Evolutionary conservation across 2,329 filamentous ascomycete genomes (phyloP).

Genomic region (Pseudogymnoascus sp.): DNA sequence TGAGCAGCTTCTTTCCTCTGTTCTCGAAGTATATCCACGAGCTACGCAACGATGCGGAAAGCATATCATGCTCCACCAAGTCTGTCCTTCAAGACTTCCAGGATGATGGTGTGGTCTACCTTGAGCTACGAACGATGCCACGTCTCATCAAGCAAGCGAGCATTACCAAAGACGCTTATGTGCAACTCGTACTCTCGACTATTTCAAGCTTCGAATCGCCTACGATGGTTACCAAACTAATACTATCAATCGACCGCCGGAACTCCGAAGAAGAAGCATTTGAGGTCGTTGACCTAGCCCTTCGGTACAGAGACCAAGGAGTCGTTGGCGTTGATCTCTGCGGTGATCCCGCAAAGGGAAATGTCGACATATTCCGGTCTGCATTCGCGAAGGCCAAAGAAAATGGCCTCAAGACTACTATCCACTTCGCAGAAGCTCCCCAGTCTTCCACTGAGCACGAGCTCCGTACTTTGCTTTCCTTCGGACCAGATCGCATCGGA

Average conservation of each 20-base stretch:
- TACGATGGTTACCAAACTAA: slow-evolving; percentile 52
- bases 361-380: slow-evolving; percentile 49
- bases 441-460: slow-evolving; percentile 49
- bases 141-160: slow-evolving; percentile 43
- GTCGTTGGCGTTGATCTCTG: slow-evolving; percentile 73
- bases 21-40: slow-evolving; percentile 75
- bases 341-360: slow-evolving; percentile 59
- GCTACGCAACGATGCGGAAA: slow-evolving; percentile 54
- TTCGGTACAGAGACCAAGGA: slow-evolving; percentile 40
- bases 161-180: slow-evolving; percentile 51
- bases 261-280: slow-evolving; percentile 48
- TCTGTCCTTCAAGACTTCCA: slow-evolving; percentile 59
- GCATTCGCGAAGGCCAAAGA: slow-evolving; percentile 49
- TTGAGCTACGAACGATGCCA: slow-evolving; percentile 75
- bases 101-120: slow-evolving; percentile 63
- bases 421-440: slow-evolving; percentile 70
- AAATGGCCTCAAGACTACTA: slow-evolving; percentile 52
- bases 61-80: slow-evolving; percentile 52
- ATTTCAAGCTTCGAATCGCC: slow-evolving; percentile 41
- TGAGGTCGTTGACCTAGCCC: slow-evolving; percentile 56
- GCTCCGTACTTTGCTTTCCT: slow-evolving; percentile 54
- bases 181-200: slow-evolving; percentile 55
- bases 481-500: slow-evolving; percentile 59
- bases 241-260: slow-evolving; percentile 66
- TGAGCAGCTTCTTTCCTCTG: slow-evolving; percentile 61